Base-by-base conservation (phyloP, 768 basidiomycete species). In the Termitomyces sp. region DNA sequence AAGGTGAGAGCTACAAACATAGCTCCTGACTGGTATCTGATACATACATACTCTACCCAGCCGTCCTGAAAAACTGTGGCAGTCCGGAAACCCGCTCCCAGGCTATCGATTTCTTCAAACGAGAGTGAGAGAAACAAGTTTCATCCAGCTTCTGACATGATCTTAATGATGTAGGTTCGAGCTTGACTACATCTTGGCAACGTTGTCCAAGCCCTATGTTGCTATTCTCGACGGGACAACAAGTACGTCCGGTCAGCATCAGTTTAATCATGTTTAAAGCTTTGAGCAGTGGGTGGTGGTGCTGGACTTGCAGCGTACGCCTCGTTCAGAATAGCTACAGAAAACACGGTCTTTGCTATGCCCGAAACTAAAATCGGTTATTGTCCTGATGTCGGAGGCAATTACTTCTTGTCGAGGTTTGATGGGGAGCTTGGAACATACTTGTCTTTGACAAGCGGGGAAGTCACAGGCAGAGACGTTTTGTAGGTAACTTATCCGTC, bases 391-490 rank as follows among this genome's bases (percentile, higher is more conserved):
- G 96, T 99, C 28, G 97, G 97, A 20, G 90, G 89, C 33, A 94
- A 85, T 67, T 92, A 86, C 76, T 96, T 94, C 78, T 78, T 99
- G 54, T 88, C 94, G 40, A 85, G 89, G 65, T 75, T 98, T 62
- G 97, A 99, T 69, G 97, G 97, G 12, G 81, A 94, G 65, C 70
- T 98, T 49, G 97, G 97, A 45, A 90, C 94, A n/a, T 99, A 96
- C 77, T 85, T 98, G 46, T 93, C 87, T 12, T 76, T 99, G 65
- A 98, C 96, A 9, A 87, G 88, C 7, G 83, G 87, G 50, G 77
- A 78, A 0, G 60, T 98, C 57, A 78, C 69, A 44, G 97, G 96
- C 6, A 84, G 94, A 66, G 90, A 87, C 9, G 92, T 91, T 51
- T 96, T 92, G 94, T 94, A 67, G 78, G 92, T 81, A 38, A 33